Conservation (phyloP, 2,329 filamentous ascomycete species). For the Fusarium floridanum region DNA sequence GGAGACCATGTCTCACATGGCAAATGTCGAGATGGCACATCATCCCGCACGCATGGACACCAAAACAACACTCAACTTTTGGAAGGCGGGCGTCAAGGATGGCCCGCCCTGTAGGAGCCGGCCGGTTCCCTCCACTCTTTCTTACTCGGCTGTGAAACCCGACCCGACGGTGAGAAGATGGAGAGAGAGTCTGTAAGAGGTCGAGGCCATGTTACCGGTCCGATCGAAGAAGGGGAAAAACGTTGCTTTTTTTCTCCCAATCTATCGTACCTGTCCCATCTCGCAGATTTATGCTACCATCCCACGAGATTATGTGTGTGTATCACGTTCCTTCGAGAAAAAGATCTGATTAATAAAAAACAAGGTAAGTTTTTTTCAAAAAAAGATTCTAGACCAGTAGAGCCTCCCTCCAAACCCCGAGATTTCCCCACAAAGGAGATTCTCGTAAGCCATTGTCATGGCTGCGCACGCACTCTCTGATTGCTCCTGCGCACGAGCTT, state of each 20-base stretch:
- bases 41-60: neutral
- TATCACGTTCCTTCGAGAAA: neutral
- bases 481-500: conserved; percentile 8
- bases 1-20: neutral
- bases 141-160: conserved; percentile 9
- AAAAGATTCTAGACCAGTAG: conserved; percentile 7
- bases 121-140: conserved; percentile 10
- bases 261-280: conserved; percentile 14
- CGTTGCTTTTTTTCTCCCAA: conserved; percentile 9
- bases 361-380: neutral
- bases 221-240: conserved; percentile 6
- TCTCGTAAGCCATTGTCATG: conserved; percentile 6
- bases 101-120: conserved; percentile 3
- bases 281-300: conserved; percentile 7
- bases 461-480: conserved; percentile 5
- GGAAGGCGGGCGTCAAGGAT: conserved; percentile 6
- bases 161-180: conserved; percentile 3
- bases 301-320: neutral
- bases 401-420: conserved; percentile 34
- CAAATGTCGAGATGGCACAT: conserved; percentile 6
- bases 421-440: conserved; percentile 37
- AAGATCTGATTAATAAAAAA: neutral
- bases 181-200: neutral
- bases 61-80: neutral
- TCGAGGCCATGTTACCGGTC: conserved; percentile 4